A percentile compares a stretch with the other conserved stretches of the same genome.
phyloP scores from a whole-genome alignment of 2,329 filamentous ascomycete genomes.

The Penicillium digitatum region DNA sequence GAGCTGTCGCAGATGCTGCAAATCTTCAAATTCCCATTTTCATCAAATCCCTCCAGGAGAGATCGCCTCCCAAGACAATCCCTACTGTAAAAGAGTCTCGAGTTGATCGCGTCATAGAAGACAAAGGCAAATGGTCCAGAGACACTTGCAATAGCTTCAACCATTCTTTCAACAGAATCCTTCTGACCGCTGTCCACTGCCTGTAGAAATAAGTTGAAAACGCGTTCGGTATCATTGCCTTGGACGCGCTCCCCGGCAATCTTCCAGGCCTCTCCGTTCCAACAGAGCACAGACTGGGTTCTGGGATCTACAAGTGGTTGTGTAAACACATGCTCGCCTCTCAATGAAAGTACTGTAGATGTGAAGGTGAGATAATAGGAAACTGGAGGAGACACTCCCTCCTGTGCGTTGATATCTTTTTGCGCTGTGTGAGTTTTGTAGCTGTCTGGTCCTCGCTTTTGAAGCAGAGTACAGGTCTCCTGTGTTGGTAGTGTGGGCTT shows the following conservation, averaged over 20 bases:
- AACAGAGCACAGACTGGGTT: slow-evolving; percentile 71
- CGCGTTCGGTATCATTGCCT: slow-evolving; percentile 72
- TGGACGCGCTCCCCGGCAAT: slow-evolving; percentile 55
- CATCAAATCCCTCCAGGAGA: slow-evolving; percentile 56
- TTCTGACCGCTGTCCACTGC: slow-evolving; percentile 31
- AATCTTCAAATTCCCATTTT: slow-evolving; percentile 54
- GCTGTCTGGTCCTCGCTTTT: slow-evolving; percentile 46
- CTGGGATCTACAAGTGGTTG: slow-evolving; percentile 66
- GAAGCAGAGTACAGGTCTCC: slow-evolving; percentile 34
- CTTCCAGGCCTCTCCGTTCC: slow-evolving; percentile 96
- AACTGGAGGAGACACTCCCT: slow-evolving; percentile 14
- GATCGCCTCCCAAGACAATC: slow-evolving; percentile 86
- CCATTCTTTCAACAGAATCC: slow-evolving; percentile 27
- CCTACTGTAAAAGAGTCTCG: slow-evolving; percentile 72
- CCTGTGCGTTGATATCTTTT: slow-evolving; percentile 18
- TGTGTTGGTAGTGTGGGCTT: slow-evolving; percentile 29
- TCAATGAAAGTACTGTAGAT: slow-evolving; percentile 86
- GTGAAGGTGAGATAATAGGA: slow-evolving; percentile 58
- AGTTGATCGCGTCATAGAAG: slow-evolving; percentile 64
- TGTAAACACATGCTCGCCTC: slow-evolving; percentile 64
- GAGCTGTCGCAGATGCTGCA: slow-evolving; percentile 65
- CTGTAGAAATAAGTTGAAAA: slow-evolving; percentile 60
- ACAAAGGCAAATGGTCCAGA: slow-evolving; percentile 87
- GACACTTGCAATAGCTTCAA: slow-evolving; percentile 55
- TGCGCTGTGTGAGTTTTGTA: slow-evolving; percentile 32